These are phyloP conservation scores for Aspergillus novoparasiticus DNA, from an alignment of 2,329 filamentous ascomycete genomes.

Conservation along the genomic window DNA sequence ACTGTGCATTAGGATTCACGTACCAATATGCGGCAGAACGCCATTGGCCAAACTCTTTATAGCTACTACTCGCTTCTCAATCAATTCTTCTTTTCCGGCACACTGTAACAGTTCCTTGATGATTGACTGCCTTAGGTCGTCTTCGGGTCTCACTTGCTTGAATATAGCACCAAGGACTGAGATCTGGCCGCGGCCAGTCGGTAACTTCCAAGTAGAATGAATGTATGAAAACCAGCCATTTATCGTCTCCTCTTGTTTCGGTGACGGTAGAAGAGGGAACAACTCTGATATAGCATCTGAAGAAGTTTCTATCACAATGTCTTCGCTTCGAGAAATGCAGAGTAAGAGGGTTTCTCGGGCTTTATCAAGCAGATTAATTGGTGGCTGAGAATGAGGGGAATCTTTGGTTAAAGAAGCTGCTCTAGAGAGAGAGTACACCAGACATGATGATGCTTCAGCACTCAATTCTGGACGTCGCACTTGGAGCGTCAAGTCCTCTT, in stretches of 20 bases:
- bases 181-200: slow-evolving; percentile 48
- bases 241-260: slow-evolving; percentile 38
- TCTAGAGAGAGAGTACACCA: slow-evolving; percentile 42
- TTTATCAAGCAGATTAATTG: slow-evolving; percentile 29
- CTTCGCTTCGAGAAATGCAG: slow-evolving; percentile 44
- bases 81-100: slow-evolving; percentile 39
- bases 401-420: slow-evolving; percentile 21
- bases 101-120: slow-evolving; percentile 38
- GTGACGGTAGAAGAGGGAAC: slow-evolving; percentile 38
- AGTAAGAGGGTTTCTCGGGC: slow-evolving; percentile 39
- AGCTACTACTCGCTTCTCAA: slow-evolving; percentile 45
- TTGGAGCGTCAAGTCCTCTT: slow-evolving; percentile 43
- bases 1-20: slow-evolving; percentile 7
- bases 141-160: slow-evolving; percentile 30
- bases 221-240: slow-evolving; percentile 45
- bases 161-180: slow-evolving; percentile 45
- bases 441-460: slow-evolving; percentile 43
- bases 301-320: slow-evolving; percentile 43
- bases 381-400: slow-evolving; percentile 18
- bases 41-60: slow-evolving; percentile 42
- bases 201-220: slow-evolving; percentile 37
- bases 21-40: slow-evolving; percentile 43
- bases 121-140: slow-evolving; percentile 30
- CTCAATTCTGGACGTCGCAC: slow-evolving; percentile 44
- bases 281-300: slow-evolving; percentile 44